Evolutionary conservation across 140 eudicot species (phyloP).

Genomic region (Anethum foeniculum): DNA sequence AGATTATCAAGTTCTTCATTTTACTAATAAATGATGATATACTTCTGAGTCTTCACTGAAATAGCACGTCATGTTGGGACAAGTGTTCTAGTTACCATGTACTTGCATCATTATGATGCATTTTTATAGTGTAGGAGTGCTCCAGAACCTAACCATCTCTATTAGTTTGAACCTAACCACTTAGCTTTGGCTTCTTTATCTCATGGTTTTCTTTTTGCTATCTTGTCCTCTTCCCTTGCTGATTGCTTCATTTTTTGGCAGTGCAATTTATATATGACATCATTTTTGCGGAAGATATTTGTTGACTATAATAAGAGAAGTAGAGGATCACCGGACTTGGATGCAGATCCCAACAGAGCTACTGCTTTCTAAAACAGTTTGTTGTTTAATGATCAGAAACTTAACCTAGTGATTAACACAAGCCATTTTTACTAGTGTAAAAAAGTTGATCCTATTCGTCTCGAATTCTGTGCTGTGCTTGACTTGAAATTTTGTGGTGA

Average conservation of each 20-base stretch:
- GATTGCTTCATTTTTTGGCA: conserved; percentile 30
- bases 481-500: background rate
- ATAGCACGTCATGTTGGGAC: background rate
- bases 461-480: background rate
- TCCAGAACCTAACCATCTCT: background rate
- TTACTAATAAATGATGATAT: background rate
- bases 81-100: background rate
- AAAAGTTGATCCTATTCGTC: background rate
- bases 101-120: background rate
- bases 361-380: background rate
- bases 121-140: background rate
- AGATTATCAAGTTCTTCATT: background rate
- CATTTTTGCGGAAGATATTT: conserved; percentile 75
- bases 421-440: background rate
- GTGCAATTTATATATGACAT: conserved; percentile 64
- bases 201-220: background rate
- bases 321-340: background rate
- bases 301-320: conserved; percentile 3
- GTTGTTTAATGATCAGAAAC: background rate
- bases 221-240: background rate
- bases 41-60: background rate
- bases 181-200: background rate
- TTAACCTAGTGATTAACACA: background rate
- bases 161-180: background rate
- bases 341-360: background rate